These are phyloP conservation scores for Podaxis sp. DNA, from an alignment of 768 basidiomycete genomes.

Conservation along the genomic window DNA sequence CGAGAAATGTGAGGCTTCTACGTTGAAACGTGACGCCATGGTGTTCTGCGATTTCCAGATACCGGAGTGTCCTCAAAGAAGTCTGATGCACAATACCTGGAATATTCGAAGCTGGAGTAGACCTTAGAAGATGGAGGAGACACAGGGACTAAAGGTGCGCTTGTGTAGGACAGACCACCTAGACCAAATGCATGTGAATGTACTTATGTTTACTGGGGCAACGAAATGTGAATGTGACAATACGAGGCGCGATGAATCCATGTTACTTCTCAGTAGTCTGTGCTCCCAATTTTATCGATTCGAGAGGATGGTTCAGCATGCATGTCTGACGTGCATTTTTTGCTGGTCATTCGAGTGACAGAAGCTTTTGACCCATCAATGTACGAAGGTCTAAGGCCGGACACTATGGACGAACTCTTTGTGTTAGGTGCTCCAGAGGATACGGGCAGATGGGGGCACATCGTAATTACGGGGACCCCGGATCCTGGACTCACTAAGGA, in stretches of 20 bases:
- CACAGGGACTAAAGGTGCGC: not conserved
- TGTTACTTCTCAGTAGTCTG: not conserved
- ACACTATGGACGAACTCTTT: not conserved
- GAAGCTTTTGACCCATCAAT: not conserved
- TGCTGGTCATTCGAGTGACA: no score
- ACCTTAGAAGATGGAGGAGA: not conserved
- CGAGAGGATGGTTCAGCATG: not conserved
- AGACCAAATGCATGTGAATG: not conserved
- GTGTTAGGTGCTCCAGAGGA: not conserved
- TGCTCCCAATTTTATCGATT: not conserved
- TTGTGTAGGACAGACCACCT: not conserved
- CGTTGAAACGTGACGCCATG: constrained; percentile 25
- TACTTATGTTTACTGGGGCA: not conserved
- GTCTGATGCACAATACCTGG: not conserved
- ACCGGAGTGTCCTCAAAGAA: constrained; percentile 6
- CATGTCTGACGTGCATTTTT: not conserved
- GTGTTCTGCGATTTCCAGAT: constrained; percentile 15
- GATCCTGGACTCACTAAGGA: no score
- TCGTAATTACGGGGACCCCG: no score
- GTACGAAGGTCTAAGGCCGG: not conserved
- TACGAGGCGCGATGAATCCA: constrained; percentile 9
- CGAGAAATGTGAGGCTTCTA: constrained; percentile 34
- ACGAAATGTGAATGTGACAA: not conserved
- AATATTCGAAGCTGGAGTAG: not conserved
- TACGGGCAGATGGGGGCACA: no score